Evolutionary conservation across 2,329 filamentous ascomycete genomes (phyloP).

Genomic region (Scytalidium lignicola): DNA sequence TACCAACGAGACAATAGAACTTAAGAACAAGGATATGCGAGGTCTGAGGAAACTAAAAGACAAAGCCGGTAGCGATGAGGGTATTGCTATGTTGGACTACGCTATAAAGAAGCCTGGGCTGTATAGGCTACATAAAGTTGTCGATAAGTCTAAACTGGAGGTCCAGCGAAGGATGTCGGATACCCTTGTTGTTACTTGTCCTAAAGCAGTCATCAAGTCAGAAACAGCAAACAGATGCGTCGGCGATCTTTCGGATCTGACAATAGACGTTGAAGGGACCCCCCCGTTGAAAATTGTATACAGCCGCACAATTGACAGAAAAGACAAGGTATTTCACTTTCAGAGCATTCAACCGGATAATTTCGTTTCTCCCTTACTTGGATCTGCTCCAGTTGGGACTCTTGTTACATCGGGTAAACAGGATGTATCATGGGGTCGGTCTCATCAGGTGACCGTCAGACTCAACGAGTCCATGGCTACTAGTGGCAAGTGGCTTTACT

Average conservation of each 20-base stretch:
- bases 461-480: conserved; percentile 84
- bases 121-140: conserved; percentile 77
- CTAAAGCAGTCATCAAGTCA: conserved; percentile 67
- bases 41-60: conserved; percentile 61
- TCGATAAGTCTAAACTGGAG: conserved; percentile 92
- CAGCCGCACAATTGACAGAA: conserved; percentile 78
- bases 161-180: conserved; percentile 73
- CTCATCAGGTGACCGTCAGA: conserved; percentile 70
- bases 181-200: conserved; percentile 81
- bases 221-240: conserved; percentile 67
- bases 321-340: conserved; percentile 79
- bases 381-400: conserved; percentile 50
- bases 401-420: conserved; percentile 54
- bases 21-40: conserved; percentile 69
- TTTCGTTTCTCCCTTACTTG: conserved; percentile 71
- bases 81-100: conserved; percentile 65
- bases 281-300: conserved; percentile 92
- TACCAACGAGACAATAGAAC: conserved; percentile 71
- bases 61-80: conserved; percentile 55
- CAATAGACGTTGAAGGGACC: conserved; percentile 78
- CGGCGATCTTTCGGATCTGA: conserved; percentile 81
- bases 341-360: conserved; percentile 92
- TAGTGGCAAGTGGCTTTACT: conserved; percentile 81
- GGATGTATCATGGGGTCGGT: conserved; percentile 75
- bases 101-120: conserved; percentile 80